Base-by-base conservation (phyloP, 1,284 basidiomycete genomes). In the Trametes sp. region DNA sequence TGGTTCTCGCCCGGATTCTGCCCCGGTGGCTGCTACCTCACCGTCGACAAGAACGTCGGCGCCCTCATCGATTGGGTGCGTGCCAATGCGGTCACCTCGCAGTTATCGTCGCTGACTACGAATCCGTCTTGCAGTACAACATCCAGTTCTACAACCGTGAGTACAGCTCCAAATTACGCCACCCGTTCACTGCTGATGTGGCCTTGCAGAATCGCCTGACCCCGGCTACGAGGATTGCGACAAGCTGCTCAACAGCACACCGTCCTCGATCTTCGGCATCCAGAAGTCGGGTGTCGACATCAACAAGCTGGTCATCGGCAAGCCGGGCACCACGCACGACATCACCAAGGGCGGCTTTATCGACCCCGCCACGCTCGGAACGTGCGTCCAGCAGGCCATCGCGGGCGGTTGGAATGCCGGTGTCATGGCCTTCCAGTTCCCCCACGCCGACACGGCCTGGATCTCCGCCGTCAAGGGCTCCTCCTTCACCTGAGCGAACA, bases 291-390 rank as follows among this genome's bases (percentile, higher is more conserved):
- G 86, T 44, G 80, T 89, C 7, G 71, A 79, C 5, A 69, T 85
- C 49, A 72, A 77, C 71, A 82, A 83, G 73, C 70, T 83, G 50
- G 82, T 85, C 57, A 85, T 90, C 58, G 89, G 89, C 6, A 90
- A 90, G 74, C 88, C 87, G 0, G 87, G 79, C 0, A 78, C 73
- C 8, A 26, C 76, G 14, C 53, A 38, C 28, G 71, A 77, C 13
- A 84, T 86, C 70, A 85, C 86, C 6, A 80, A 61, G 67, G 87
- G 82, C 65, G 89, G 88, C 4, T 88, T 80, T 70, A 87, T 90
- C 59, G 73, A 75, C 33, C 76, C 87, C 2, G 72, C 77, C 1
- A 82, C 81, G 1, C 78, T 90, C 16, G 84, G 86, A n/a, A 72
- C 69, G 0, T 90, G 88, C 69, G 72, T 90, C 44, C 69, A 76